These are phyloP conservation scores for Claviceps cyperi DNA, from an alignment of 2,329 filamentous ascomycete species.

Conservation along the genomic window DNA sequence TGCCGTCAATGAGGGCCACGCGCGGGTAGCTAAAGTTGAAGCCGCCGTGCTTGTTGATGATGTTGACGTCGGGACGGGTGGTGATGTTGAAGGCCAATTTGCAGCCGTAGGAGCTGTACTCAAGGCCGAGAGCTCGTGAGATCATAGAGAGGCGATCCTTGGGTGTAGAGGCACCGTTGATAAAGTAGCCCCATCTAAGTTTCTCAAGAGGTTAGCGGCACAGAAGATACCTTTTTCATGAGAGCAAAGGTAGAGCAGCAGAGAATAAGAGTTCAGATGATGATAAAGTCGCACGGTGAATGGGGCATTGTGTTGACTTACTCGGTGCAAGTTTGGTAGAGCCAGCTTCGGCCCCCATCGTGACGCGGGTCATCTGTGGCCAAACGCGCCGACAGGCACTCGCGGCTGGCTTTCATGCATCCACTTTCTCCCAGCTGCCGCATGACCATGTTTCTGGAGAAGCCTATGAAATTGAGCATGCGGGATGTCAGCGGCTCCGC, in stretches of 20 bases:
- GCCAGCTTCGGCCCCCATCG: slow-evolving; percentile 26
- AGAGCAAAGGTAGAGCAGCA: neutral
- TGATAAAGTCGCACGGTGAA: neutral
- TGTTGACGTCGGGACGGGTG: slow-evolving; percentile 42
- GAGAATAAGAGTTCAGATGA: neutral
- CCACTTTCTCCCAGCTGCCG: neutral
- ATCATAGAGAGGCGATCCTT: slow-evolving; percentile 49
- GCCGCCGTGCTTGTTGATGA: slow-evolving; percentile 65
- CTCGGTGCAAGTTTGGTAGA: slow-evolving; percentile 41
- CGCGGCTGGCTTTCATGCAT: slow-evolving; percentile 9
- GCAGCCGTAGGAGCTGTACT: slow-evolving; percentile 50
- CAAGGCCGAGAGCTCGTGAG: slow-evolving; percentile 52
- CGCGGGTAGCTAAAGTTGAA: slow-evolving; percentile 59
- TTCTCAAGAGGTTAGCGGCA: neutral
- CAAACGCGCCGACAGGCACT: slow-evolving; percentile 19
- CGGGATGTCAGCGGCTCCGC: slow-evolving; percentile 24
- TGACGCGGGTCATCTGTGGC: slow-evolving; percentile 8
- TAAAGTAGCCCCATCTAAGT: slow-evolving; percentile 60
- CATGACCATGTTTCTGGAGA: slow-evolving; percentile 21
- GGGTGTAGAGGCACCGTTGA: slow-evolving; percentile 58
- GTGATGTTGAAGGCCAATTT: slow-evolving; percentile 55
- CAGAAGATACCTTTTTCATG: neutral
- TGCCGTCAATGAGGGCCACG: slow-evolving; percentile 62
- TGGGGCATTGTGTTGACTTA: slow-evolving; percentile 14
- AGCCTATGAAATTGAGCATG: slow-evolving; percentile 39